Evolutionary conservation across 768 basidiomycete genomes (phyloP).

Genomic region (Termitomyces sp.): DNA sequence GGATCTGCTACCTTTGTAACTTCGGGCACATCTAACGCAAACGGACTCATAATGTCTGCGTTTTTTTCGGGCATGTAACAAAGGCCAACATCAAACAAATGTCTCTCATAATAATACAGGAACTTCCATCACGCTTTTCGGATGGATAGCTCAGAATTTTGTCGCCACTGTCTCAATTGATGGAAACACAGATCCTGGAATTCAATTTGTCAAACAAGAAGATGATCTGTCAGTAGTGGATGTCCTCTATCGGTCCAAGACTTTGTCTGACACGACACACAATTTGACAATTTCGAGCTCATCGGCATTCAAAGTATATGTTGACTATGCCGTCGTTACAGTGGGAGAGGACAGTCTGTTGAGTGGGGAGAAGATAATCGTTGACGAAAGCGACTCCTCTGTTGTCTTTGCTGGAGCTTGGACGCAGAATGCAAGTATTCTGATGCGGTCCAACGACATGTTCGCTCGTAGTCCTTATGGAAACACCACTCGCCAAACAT

Average conservation of each 20-base stretch:
- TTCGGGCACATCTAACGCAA: background rate
- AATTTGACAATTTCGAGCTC: background rate
- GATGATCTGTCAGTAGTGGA: background rate
- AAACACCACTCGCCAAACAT: background rate
- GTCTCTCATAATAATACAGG: background rate
- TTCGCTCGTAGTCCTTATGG: background rate
- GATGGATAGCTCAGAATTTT: background rate
- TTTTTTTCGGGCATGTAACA: background rate
- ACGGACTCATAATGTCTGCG: background rate
- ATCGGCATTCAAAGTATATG: background rate
- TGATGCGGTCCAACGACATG: background rate
- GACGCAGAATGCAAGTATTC: background rate
- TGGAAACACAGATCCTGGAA: background rate
- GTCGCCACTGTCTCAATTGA: background rate
- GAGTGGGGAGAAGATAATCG: background rate
- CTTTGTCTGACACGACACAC: background rate
- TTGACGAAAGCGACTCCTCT: background rate
- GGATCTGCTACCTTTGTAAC: background rate
- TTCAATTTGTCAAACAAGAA: background rate
- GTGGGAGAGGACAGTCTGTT: background rate
- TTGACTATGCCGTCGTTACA: background rate
- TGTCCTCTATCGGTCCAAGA: background rate
- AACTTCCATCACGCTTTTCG: background rate
- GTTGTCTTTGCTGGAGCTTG: background rate
- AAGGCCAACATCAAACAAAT: background rate